Conservation (phyloP, 1,284 basidiomycete species). For the Gymnopus androsaceus region DNA sequence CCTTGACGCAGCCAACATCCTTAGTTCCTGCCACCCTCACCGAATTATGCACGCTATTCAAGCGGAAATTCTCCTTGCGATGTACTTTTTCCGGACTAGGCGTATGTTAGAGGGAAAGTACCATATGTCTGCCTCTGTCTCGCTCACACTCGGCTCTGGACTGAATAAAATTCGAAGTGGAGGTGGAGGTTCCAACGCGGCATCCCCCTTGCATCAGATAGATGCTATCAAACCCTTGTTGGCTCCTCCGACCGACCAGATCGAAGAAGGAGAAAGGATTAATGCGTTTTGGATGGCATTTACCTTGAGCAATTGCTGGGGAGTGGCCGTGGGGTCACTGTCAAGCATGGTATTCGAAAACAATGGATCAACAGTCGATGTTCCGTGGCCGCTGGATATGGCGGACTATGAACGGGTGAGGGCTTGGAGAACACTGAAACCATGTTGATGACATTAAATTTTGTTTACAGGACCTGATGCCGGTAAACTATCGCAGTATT, state of each 20-base stretch:
- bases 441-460: not conserved
- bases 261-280: constrained; percentile 60
- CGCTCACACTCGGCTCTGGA: constrained; percentile 41
- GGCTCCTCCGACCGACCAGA: constrained; percentile 32
- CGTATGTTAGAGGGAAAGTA: constrained; percentile 46
- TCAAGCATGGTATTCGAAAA: constrained; percentile 43
- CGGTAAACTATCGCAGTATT: not conserved
- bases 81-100: constrained; percentile 55
- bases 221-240: constrained; percentile 34
- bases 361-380: constrained; percentile 51
- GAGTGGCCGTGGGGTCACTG: constrained; percentile 41
- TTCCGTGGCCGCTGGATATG: constrained; percentile 59
- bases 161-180: constrained; percentile 40
- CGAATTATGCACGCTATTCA: constrained; percentile 55
- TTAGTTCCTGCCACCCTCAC: constrained; percentile 40
- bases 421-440: not conserved
- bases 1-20: constrained; percentile 40
- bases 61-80: constrained; percentile 55
- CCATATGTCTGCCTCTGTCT: constrained; percentile 41
- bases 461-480: constrained; percentile 5
- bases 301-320: constrained; percentile 52
- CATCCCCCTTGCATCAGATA: constrained; percentile 34
- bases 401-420: constrained; percentile 47
- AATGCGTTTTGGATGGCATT: constrained; percentile 60
- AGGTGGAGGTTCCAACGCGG: not conserved